phyloP scores from a whole-genome alignment of 2,329 filamentous ascomycete genomes.

The Penicillium sp. region DNA sequence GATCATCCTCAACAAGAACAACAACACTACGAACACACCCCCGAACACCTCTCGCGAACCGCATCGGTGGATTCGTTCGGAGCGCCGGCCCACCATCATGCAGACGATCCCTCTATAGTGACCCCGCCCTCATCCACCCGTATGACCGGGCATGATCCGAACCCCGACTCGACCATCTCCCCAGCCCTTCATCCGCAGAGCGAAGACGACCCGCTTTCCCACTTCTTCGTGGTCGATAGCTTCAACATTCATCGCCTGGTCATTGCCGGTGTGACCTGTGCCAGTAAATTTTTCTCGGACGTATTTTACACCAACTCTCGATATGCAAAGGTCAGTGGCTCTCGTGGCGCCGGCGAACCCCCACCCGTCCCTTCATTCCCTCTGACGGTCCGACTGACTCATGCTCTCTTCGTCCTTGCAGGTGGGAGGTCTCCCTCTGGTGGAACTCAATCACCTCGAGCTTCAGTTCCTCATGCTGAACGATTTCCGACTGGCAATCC shows the following conservation, averaged over 20 bases:
- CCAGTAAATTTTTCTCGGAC: conserved; percentile 98
- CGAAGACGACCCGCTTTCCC: conserved; percentile 52
- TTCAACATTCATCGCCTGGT: conserved; percentile 97
- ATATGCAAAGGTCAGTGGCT: conserved; percentile 81
- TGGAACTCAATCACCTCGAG: conserved; percentile 92
- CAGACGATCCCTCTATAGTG: conserved; percentile 26
- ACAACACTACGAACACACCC: conserved; percentile 19
- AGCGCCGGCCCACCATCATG: conserved; percentile 14
- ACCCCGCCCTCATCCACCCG: conserved; percentile 34
- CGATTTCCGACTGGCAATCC: conserved; percentile 88
- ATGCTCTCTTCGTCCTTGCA: conserved; percentile 33
- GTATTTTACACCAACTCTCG: conserved; percentile 98
- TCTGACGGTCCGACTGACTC: background rate
- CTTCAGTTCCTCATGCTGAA: conserved; percentile 93
- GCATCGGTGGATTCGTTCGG: conserved; percentile 16
- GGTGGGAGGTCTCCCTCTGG: conserved; percentile 88
- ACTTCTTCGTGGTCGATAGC: conserved; percentile 93
- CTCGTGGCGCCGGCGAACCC: background rate
- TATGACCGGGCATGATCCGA: conserved; percentile 32
- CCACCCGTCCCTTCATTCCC: background rate
- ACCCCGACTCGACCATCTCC: conserved; percentile 27
- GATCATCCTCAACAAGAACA: conserved; percentile 25
- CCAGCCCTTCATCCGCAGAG: conserved; percentile 33
- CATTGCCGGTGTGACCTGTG: conserved; percentile 94
- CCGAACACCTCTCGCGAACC: conserved; percentile 8